phyloP scores from a whole-genome alignment of 192 early-diverging fungal genomes.

The Coemansia biformis region DNA sequence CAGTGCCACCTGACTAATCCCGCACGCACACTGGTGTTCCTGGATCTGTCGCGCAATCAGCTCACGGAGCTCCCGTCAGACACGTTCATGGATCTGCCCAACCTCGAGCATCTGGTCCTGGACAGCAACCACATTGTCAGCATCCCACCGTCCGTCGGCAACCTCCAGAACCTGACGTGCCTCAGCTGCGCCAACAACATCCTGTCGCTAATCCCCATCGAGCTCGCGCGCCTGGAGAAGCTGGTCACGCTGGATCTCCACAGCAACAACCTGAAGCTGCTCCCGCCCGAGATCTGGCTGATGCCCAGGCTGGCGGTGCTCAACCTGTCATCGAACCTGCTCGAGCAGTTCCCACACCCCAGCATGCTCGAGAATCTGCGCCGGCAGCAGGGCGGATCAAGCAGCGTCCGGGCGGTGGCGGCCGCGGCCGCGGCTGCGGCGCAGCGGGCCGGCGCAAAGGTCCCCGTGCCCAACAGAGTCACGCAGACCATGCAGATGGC shows the following conservation, averaged over 20 bases:
- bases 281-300: constrained; percentile 74
- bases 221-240: constrained; percentile 60
- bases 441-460: constrained; percentile 31
- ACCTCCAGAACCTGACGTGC: constrained; percentile 49
- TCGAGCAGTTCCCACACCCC: constrained; percentile 77
- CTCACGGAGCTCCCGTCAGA: constrained; percentile 59
- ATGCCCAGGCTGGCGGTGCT: constrained; percentile 61
- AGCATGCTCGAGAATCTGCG: constrained; percentile 50
- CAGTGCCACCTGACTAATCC: constrained; percentile 56
- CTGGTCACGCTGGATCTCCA: constrained; percentile 65
- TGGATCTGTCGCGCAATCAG: constrained; percentile 65
- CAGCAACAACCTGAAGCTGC: constrained; percentile 66
- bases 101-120: constrained; percentile 56
- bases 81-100: constrained; percentile 55
- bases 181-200: constrained; percentile 68
- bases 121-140: constrained; percentile 68
- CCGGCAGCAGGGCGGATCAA: constrained; percentile 45
- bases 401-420: constrained; percentile 38
- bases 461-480: constrained; percentile 11
- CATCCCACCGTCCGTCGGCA: constrained; percentile 59
- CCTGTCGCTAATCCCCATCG: constrained; percentile 61
- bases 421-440: constrained; percentile 48
- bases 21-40: constrained; percentile 36
- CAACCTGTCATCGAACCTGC: constrained; percentile 77
- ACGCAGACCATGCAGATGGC: constrained; percentile 34